Percentiles rank a stretch among this genome's conserved stretches.
Evolutionary conservation across 495 filamentous ascomycete species (phyloP).

Genomic region (Penicillium bialowiezense): DNA sequence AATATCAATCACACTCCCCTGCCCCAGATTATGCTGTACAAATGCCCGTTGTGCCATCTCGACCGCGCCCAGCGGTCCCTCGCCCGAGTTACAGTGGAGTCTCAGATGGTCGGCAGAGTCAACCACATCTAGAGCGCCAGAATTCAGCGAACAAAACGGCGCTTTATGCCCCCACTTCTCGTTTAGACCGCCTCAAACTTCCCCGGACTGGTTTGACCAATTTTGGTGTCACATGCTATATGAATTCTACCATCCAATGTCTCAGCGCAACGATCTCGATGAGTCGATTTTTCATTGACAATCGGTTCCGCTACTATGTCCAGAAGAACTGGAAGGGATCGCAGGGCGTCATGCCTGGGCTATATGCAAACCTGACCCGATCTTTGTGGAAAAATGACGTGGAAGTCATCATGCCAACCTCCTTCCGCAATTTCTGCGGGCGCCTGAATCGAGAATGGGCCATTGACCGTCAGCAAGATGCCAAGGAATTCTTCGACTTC

Average conservation of each 20-base stretch:
- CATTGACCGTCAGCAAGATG: constrained; percentile 69
- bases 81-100: constrained; percentile 87
- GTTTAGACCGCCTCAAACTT: constrained; percentile 49
- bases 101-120: constrained; percentile 60
- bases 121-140: constrained; percentile 48
- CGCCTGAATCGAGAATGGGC: constrained; percentile 57
- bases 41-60: constrained; percentile 43
- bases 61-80: constrained; percentile 82
- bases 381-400: constrained; percentile 69
- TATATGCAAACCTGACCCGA: constrained; percentile 71
- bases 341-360: constrained; percentile 74
- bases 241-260: constrained; percentile 84
- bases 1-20: background rate
- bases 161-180: constrained; percentile 41
- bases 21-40: constrained; percentile 38
- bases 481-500: constrained; percentile 75
- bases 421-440: constrained; percentile 55
- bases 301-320: constrained; percentile 53
- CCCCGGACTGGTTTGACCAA: constrained; percentile 76
- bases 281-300: constrained; percentile 61
- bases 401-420: constrained; percentile 56
- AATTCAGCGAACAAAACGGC: constrained; percentile 45
- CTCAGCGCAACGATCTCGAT: constrained; percentile 73
- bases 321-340: constrained; percentile 68
- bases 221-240: constrained; percentile 81